Conservation (phyloP, 495 filamentous ascomycete species). For the Podospora tetraspora region DNA sequence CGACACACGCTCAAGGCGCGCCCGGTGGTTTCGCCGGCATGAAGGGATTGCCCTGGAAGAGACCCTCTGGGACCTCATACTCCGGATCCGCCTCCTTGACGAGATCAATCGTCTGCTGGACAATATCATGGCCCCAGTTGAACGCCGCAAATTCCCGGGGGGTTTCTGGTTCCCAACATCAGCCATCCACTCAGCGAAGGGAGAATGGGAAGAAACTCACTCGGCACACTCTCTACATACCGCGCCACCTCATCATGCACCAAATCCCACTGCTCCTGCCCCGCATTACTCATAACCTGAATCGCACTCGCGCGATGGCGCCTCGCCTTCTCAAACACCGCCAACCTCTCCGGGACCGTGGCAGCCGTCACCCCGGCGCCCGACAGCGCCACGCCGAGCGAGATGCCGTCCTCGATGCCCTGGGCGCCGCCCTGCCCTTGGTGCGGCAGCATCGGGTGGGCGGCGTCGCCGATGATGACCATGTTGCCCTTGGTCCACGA, state of each 20-base stretch:
- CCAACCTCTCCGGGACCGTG: constrained; percentile 36
- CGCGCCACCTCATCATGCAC: constrained; percentile 21
- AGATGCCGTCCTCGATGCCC: constrained; percentile 43
- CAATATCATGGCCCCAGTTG: constrained; percentile 27
- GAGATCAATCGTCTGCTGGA: constrained; percentile 6
- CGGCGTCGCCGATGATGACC: constrained; percentile 45
- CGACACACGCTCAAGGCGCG: background rate
- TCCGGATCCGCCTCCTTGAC: constrained; percentile 14
- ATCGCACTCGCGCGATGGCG: constrained; percentile 49
- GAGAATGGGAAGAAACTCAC: constrained; percentile 10
- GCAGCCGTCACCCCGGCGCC: constrained; percentile 23
- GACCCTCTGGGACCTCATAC: constrained; percentile 20
- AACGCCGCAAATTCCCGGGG: constrained; percentile 23
- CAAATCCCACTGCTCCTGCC: constrained; percentile 21
- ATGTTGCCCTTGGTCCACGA: constrained; percentile 38
- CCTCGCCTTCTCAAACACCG: constrained; percentile 48
- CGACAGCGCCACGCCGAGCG: constrained; percentile 33
- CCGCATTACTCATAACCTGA: constrained; percentile 42
- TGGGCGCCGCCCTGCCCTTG: constrained; percentile 47
- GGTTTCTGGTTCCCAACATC: constrained; percentile 6
- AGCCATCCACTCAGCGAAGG: background rate
- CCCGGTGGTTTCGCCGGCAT: constrained; percentile 2
- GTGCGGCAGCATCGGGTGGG: constrained; percentile 49
- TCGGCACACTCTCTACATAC: constrained; percentile 22
- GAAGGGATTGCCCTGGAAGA: constrained; percentile 11